Evolutionary conservation across 805 yeast species (phyloP).

Genomic region (Candida ficus): DNA sequence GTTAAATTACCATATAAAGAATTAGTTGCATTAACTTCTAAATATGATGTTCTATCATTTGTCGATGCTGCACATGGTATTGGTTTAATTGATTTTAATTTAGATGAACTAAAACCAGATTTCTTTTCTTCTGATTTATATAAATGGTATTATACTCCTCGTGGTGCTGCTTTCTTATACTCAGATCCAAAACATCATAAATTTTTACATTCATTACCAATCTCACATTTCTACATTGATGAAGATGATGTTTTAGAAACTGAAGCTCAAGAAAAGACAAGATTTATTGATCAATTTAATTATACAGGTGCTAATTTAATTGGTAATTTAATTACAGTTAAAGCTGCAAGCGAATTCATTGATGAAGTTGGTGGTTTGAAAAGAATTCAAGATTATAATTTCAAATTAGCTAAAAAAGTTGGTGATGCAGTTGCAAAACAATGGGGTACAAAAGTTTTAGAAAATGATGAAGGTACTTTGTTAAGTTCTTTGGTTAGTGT

Average conservation of each 20-base stretch:
- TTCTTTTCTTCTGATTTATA: slow-evolving; percentile 60
- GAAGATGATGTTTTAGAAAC: slow-evolving; percentile 27
- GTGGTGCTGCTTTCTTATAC: slow-evolving; percentile 55
- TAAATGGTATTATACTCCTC: slow-evolving; percentile 62
- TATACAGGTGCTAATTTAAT: slow-evolving; percentile 47
- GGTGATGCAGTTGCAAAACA: slow-evolving; percentile 33
- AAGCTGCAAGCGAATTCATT: slow-evolving; percentile 50
- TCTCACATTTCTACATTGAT: slow-evolving; percentile 41
- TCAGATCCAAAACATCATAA: slow-evolving; percentile 47
- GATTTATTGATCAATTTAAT: slow-evolving; percentile 37
- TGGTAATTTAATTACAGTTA: slow-evolving; percentile 37
- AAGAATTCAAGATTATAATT: slow-evolving; percentile 43
- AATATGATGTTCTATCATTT: slow-evolving; percentile 44
- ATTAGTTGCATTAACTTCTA: slow-evolving; percentile 39
- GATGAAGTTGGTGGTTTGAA: slow-evolving; percentile 52
- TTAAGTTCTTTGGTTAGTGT: slow-evolving; percentile 41
- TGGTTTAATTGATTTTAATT: slow-evolving; percentile 45
- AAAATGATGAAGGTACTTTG: slow-evolving; percentile 30
- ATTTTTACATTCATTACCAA: slow-evolving; percentile 50
- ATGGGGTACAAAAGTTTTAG: slow-evolving; percentile 37
- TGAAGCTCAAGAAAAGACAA: slow-evolving; percentile 3
- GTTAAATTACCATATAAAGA: slow-evolving; percentile 49
- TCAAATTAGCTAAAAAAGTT: slow-evolving; percentile 38
- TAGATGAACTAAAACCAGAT: slow-evolving; percentile 46
- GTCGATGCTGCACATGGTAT: slow-evolving; percentile 73